Evolutionary conservation across 805 yeast species (phyloP).

Genomic region (Candida sakaeoensis): DNA sequence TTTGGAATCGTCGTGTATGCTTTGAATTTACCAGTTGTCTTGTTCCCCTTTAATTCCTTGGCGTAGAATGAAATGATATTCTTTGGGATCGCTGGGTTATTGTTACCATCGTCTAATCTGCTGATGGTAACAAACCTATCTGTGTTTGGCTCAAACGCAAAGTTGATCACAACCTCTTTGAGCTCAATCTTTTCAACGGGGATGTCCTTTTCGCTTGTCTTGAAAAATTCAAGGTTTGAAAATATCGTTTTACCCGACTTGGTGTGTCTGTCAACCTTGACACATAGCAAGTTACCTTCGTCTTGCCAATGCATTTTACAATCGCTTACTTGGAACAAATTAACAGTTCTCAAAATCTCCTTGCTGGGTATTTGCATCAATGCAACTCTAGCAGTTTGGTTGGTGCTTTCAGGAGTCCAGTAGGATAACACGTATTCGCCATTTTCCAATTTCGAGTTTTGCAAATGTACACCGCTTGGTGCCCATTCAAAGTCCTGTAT

Average conservation of each 20-base stretch:
- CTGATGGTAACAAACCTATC: slow-evolving; percentile 83
- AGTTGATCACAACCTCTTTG: slow-evolving; percentile 80
- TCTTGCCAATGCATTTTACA: slow-evolving; percentile 94
- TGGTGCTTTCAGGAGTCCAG: slow-evolving; percentile 94
- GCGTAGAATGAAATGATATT: slow-evolving; percentile 78
- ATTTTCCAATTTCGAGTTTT: slow-evolving; percentile 49
- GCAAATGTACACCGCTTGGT: slow-evolving; percentile 76
- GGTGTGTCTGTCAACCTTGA: slow-evolving; percentile 94
- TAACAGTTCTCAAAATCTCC: slow-evolving; percentile 81
- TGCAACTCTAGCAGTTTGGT: slow-evolving; percentile 93
- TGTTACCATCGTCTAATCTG: slow-evolving; percentile 50
- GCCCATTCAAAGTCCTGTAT: slow-evolving; percentile 92
- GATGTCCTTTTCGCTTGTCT: slow-evolving; percentile 79
- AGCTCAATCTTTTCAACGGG: slow-evolving; percentile 94
- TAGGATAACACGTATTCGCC: slow-evolving; percentile 72
- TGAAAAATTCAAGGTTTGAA: slow-evolving; percentile 89
- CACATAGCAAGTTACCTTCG: slow-evolving; percentile 78
- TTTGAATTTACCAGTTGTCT: slow-evolving; percentile 50
- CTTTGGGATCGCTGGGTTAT: slow-evolving; percentile 61
- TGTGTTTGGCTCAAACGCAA: slow-evolving; percentile 95
- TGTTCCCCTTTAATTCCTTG: slow-evolving; percentile 53
- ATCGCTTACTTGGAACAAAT: slow-evolving; percentile 90
- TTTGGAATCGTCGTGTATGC: slow-evolving; percentile 54
- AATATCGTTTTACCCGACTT: slow-evolving; percentile 89
- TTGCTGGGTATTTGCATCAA: slow-evolving; percentile 84